Evolutionary conservation across 1,284 basidiomycete species (phyloP).

Genomic region (Austropuccinia psidii): DNA sequence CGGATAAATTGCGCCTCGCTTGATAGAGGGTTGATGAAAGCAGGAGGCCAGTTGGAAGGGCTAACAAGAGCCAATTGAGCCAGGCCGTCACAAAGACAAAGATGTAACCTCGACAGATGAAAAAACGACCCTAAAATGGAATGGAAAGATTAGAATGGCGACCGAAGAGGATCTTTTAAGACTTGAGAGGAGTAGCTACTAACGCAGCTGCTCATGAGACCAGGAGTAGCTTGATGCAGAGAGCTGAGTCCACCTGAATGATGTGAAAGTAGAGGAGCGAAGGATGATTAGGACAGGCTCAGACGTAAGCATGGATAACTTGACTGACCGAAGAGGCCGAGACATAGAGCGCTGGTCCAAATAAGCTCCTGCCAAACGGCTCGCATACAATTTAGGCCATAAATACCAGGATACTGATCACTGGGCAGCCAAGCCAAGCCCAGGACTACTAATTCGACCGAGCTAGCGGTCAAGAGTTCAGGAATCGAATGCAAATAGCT

Average conservation of each 20-base stretch:
- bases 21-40: not conserved
- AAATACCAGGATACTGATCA: conserved; percentile 5
- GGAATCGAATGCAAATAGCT: conserved; percentile 6
- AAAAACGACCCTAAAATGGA: not conserved
- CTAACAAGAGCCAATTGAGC: conserved; percentile 5
- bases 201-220: conserved; percentile 29
- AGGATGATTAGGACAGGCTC: not conserved
- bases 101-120: conserved; percentile 34
- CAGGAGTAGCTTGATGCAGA: conserved; percentile 28
- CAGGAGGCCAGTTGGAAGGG: not conserved
- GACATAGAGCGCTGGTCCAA: conserved; percentile 1
- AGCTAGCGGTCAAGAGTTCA: conserved; percentile 9
- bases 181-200: not conserved
- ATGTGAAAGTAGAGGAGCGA: not conserved
- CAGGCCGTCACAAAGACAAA: conserved; percentile 19
- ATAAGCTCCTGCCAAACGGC: conserved; percentile 15
- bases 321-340: not conserved
- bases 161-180: not conserved
- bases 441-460: not conserved
- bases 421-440: conserved; percentile 26
- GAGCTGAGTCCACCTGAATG: not conserved
- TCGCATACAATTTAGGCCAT: conserved; percentile 2
- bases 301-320: not conserved
- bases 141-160: not conserved
- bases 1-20: not conserved